phyloP scores from a whole-genome alignment of 768 basidiomycete genomes.

The Cubamyces lactineus region DNA sequence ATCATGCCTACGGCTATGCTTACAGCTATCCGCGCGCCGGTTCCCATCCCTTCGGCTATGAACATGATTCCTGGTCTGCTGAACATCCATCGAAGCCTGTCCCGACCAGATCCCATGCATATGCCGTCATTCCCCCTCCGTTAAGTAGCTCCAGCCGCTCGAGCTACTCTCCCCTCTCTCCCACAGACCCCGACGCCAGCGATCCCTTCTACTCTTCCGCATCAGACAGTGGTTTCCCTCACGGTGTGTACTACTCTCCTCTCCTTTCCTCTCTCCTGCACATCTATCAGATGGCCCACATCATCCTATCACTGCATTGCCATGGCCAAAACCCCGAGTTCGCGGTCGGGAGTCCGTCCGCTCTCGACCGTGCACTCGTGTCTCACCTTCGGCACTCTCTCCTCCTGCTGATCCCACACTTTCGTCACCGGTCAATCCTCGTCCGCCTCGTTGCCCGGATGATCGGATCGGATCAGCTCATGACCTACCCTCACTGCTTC shows the following conservation, averaged over 20 bases:
- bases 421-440: slow-evolving; percentile 8
- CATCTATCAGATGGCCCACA: not conserved
- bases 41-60: slow-evolving; percentile 1
- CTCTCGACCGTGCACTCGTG: slow-evolving; percentile 11
- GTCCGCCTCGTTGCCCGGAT: slow-evolving; percentile 19
- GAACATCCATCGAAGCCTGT: slow-evolving; percentile 1
- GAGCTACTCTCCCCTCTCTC: slow-evolving; percentile 4
- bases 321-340: not conserved
- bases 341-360: slow-evolving; percentile 1
- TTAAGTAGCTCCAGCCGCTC: not conserved
- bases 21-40: slow-evolving; percentile 6
- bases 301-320: not conserved
- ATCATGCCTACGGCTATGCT: slow-evolving; percentile 15
- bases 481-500: slow-evolving; percentile 2
- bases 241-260: slow-evolving; percentile 3
- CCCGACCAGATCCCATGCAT: slow-evolving; percentile 7
- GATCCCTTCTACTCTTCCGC: slow-evolving; percentile 5
- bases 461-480: slow-evolving; percentile 23
- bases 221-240: slow-evolving; percentile 1
- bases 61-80: not conserved
- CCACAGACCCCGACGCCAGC: not conserved
- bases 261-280: not conserved
- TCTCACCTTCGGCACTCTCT: not conserved
- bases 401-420: slow-evolving; percentile 9
- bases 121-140: slow-evolving; percentile 8